Conservation (phyloP, 805 yeast genomes). For the Barnettozyma botsteinii region DNA sequence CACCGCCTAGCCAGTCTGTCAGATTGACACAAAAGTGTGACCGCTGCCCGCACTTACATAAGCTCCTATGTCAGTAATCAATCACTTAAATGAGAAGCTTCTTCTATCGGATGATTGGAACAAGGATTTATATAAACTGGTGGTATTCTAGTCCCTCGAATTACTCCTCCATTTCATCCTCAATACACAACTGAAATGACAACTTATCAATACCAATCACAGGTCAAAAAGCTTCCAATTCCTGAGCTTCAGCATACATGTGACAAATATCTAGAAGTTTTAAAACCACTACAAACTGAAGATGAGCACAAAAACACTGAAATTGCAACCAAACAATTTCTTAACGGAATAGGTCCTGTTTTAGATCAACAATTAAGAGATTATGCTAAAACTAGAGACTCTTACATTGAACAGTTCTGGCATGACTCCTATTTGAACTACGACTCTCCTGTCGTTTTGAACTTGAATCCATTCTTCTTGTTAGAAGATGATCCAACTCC, state of each 20-base stretch:
- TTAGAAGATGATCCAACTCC: slow-evolving; percentile 87
- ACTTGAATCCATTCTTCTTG: slow-evolving; percentile 84
- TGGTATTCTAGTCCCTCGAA: too few relatives aligned
- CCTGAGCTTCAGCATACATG: slow-evolving; percentile 71
- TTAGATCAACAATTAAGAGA: slow-evolving; percentile 59
- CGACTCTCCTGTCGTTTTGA: slow-evolving; percentile 87
- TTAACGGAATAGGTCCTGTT: slow-evolving; percentile 48
- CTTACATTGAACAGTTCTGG: slow-evolving; percentile 94
- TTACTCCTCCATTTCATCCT: too few relatives aligned
- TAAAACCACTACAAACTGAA: slow-evolving; percentile 78
- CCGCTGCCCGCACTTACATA: too few relatives aligned
- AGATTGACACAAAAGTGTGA: too few relatives aligned
- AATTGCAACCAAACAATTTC: slow-evolving; percentile 50
- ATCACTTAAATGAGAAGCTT: too few relatives aligned
- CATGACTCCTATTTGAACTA: slow-evolving; percentile 82
- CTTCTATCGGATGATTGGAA: too few relatives aligned
- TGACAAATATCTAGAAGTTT: slow-evolving; percentile 53
- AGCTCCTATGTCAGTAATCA: too few relatives aligned
- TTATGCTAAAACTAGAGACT: slow-evolving; percentile 58
- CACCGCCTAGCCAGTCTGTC: too few relatives aligned
- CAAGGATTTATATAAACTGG: too few relatives aligned
- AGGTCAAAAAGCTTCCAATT: slow-evolving; percentile 66
- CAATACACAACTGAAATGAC: slow-evolving; percentile 9
- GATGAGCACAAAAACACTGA: slow-evolving; percentile 59
- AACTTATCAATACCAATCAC: slow-evolving; percentile 57